Conservation (phyloP, 2,329 filamentous ascomycete genomes). For the Fusarium dlaminii region DNA sequence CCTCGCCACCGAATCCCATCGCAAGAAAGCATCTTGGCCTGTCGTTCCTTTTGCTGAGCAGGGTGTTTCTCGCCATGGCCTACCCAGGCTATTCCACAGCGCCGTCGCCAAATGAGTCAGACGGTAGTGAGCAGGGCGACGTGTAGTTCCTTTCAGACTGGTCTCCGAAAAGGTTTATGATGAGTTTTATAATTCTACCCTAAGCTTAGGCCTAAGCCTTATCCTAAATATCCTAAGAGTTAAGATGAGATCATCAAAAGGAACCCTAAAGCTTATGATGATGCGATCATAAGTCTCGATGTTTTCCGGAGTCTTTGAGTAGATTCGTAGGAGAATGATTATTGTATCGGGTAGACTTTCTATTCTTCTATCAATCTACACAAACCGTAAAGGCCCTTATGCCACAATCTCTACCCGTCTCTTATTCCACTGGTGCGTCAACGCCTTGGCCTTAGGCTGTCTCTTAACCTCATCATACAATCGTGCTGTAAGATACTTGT, state of each 20-base stretch:
- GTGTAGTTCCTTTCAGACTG: no score
- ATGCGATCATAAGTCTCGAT: not conserved
- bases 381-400: rapidly evolving
- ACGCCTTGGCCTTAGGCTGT: conserved; percentile 48
- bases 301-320: not conserved
- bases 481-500: conserved; percentile 69
- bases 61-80: rapidly evolving
- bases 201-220: not conserved
- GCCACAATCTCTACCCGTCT: conserved; percentile 4
- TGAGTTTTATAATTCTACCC: not conserved
- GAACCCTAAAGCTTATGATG: not conserved
- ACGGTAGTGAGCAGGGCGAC: no score
- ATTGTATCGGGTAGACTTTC: rapidly evolving
- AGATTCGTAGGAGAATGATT: rapidly evolving
- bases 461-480: conserved; percentile 70
- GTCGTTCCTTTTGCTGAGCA: not conserved
- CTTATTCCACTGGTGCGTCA: conserved; percentile 50
- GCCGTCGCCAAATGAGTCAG: no score
- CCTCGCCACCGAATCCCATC: not conserved
- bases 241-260: not conserved
- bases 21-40: not conserved
- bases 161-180: not conserved
- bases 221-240: rapidly evolving
- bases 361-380: not conserved
- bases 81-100: rapidly evolving